Percentiles rank a stretch among this genome's conserved stretches.
phyloP scores from a whole-genome alignment of 306 rosid species.

The Pachyrhizus erosus region DNA sequence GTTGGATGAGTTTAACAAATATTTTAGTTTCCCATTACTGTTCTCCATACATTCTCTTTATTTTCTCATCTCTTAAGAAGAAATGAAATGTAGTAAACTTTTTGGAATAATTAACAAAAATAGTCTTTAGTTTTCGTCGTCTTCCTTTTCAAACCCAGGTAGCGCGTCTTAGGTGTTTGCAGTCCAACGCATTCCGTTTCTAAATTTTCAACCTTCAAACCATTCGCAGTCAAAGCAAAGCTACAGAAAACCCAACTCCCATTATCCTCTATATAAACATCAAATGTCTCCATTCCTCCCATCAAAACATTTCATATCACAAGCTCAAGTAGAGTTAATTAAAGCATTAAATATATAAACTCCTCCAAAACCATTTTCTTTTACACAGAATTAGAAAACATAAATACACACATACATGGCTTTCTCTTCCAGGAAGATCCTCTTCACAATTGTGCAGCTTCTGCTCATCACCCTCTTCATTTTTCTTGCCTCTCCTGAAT shows the following conservation, averaged over 20 bases:
- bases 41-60: too few relatives aligned
- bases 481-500: slow-evolving; percentile 17
- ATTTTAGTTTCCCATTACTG: too few relatives aligned
- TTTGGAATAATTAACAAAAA: not conserved
- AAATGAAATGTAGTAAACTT: not conserved
- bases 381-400: too few relatives aligned
- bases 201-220: slow-evolving; percentile 21
- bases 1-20: too few relatives aligned
- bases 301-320: slow-evolving; percentile 15
- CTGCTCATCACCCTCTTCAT: slow-evolving; percentile 22
- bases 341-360: not conserved
- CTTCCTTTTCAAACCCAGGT: not conserved
- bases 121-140: not conserved
- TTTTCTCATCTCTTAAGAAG: not conserved
- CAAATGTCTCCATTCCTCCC: not conserved
- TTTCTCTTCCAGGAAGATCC: slow-evolving; percentile 31
- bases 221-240: slow-evolving; percentile 29
- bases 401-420: not conserved
- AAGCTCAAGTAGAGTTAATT: not conserved
- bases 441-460: slow-evolving; percentile 27
- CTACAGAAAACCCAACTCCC: not conserved
- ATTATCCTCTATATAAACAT: not conserved
- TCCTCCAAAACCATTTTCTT: not conserved
- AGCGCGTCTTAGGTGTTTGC: slow-evolving; percentile 3
- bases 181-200: slow-evolving; percentile 6